Percentiles rank a stretch among this genome's conserved stretches.
These are phyloP conservation scores for Botrytis deweyae DNA, from an alignment of 2,329 filamentous ascomycete species.

Conservation along the genomic window DNA sequence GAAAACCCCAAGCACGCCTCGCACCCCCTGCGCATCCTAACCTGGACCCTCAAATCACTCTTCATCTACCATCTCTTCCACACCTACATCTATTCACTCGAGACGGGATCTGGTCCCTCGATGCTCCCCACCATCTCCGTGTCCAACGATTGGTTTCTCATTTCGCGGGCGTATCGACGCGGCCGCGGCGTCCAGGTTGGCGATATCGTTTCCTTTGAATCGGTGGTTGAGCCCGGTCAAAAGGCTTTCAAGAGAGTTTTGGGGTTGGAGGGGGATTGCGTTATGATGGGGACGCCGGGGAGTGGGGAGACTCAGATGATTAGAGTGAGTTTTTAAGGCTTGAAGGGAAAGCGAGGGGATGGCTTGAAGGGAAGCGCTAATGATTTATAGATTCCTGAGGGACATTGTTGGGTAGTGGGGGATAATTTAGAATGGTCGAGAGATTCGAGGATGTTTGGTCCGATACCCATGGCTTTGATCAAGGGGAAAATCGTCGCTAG, in stretches of 20 bases:
- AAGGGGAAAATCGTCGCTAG: slow-evolving; percentile 76
- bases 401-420: slow-evolving; percentile 88
- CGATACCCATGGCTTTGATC: slow-evolving; percentile 80
- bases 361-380: neutral
- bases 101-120: slow-evolving; percentile 67
- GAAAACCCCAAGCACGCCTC: slow-evolving; percentile 23
- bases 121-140: slow-evolving; percentile 85
- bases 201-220: slow-evolving; percentile 76
- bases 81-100: slow-evolving; percentile 62
- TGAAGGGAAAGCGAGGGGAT: neutral
- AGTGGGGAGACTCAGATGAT: slow-evolving; percentile 51
- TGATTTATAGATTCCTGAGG: slow-evolving; percentile 69
- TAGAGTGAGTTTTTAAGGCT: slow-evolving; percentile 45
- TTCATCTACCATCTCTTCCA: slow-evolving; percentile 51
- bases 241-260: slow-evolving; percentile 68
- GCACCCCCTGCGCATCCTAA: slow-evolving; percentile 44
- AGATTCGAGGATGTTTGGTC: slow-evolving; percentile 85
- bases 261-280: slow-evolving; percentile 59
- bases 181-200: slow-evolving; percentile 73
- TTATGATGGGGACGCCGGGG: slow-evolving; percentile 62
- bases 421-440: slow-evolving; percentile 83
- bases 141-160: slow-evolving; percentile 65
- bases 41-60: slow-evolving; percentile 49
- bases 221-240: slow-evolving; percentile 63
- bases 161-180: slow-evolving; percentile 64